Evolutionary conservation across 352 stramenopile species (phyloP).

Genomic region (Peronosclerospora sorghi): DNA sequence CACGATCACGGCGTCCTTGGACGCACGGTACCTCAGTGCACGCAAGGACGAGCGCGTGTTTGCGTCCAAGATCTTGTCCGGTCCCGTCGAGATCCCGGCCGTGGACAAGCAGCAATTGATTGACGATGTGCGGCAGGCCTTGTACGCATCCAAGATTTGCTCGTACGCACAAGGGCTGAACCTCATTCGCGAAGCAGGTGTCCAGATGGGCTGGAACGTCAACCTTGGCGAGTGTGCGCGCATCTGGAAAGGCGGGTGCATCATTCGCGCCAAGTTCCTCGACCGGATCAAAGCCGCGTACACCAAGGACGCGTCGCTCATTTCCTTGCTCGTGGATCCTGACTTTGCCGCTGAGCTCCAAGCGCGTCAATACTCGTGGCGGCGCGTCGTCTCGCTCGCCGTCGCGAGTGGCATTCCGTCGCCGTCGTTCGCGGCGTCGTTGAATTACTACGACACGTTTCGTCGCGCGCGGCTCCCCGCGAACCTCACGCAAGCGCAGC

Average conservation of each 20-base stretch:
- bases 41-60: conserved; percentile 94
- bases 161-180: conserved; percentile 96
- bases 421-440: conserved; percentile 86
- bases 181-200: conserved; percentile 89
- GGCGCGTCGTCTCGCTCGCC: conserved; percentile 93
- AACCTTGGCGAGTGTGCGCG: conserved; percentile 93
- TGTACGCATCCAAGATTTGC: conserved; percentile 98
- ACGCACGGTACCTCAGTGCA: conserved; percentile 92
- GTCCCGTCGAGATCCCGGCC: conserved; percentile 86
- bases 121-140: conserved; percentile 91
- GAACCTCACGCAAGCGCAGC: conserved; percentile 98
- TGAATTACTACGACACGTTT: conserved; percentile 99
- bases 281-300: conserved; percentile 96
- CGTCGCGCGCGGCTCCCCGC: conserved; percentile 89
- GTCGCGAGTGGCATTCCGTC: conserved; percentile 90
- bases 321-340: conserved; percentile 96
- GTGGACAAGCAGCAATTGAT: conserved; percentile 93
- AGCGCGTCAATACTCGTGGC: conserved; percentile 91
- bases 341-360: conserved; percentile 95
- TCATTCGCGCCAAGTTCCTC: conserved; percentile 96
- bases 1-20: conserved; percentile 96
- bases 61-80: conserved; percentile 89
- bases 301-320: conserved; percentile 82
- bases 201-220: conserved; percentile 95
- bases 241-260: conserved; percentile 99